A percentile compares a stretch with the other conserved stretches of the same genome.
Conservation (phyloP, 148 eudicot species). For the Chenopodium suecicum region DNA sequence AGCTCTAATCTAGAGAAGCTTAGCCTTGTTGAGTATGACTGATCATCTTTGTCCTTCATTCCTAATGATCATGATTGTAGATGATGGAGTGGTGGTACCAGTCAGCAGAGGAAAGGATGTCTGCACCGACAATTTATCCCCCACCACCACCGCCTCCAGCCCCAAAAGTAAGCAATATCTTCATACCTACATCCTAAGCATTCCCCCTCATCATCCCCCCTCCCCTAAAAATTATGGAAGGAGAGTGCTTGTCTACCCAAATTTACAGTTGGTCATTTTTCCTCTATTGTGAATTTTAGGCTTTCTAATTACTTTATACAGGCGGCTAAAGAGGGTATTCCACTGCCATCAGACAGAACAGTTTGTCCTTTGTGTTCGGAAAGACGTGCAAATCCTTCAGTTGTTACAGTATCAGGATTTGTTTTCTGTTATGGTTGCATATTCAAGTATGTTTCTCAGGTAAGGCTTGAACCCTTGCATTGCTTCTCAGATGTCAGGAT, state of each 20-base stretch:
- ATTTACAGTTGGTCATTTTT: too few species aligned
- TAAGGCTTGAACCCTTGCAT: conserved; percentile 24
- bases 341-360: conserved; percentile 74
- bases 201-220: background rate
- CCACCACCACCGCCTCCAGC: conserved; percentile 98
- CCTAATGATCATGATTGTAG: conserved; percentile 32
- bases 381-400: conserved; percentile 94
- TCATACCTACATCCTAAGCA: background rate
- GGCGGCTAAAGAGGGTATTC: conserved; percentile 94
- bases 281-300: background rate
- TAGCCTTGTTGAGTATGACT: conserved; percentile 3
- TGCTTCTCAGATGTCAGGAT: background rate
- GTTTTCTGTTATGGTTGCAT: conserved; percentile 95
- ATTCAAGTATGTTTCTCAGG: conserved; percentile 92
- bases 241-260: too few species aligned
- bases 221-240: background rate
- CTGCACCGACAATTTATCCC: conserved; percentile 94
- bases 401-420: conserved; percentile 85
- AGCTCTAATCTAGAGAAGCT: background rate
- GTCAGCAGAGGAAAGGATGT: conserved; percentile 99
- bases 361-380: conserved; percentile 83
- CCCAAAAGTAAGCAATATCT: conserved; percentile 55
- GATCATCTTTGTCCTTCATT: background rate
- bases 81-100: conserved; percentile 99
- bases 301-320: conserved; percentile 29